These are phyloP conservation scores for Ustilago esculenta DNA, from an alignment of 1,284 basidiomycete genomes.

Conservation along the genomic window DNA sequence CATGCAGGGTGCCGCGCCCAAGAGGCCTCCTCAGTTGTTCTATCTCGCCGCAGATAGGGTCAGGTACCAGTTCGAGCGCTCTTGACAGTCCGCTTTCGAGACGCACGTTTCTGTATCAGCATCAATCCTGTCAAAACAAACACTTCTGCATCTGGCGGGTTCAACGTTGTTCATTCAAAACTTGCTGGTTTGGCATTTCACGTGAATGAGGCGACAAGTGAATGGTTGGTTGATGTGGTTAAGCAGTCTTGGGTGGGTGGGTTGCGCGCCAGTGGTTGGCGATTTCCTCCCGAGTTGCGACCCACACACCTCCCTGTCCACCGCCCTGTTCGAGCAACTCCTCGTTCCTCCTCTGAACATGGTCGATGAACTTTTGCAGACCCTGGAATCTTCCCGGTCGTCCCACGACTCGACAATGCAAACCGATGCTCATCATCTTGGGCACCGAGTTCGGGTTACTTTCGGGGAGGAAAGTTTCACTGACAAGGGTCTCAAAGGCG, in stretches of 20 bases:
- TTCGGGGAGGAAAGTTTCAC: conserved; percentile 58
- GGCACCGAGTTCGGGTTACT: conserved; percentile 51
- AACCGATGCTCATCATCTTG: conserved; percentile 69
- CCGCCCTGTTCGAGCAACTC: conserved; percentile 37
- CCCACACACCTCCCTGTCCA: conserved; percentile 66
- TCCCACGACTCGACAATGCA: conserved; percentile 69
- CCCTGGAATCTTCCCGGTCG: conserved; percentile 68
- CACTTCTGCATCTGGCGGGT: too few relatives aligned
- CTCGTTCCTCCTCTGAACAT: conserved; percentile 57
- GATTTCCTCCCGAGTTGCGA: conserved; percentile 68
- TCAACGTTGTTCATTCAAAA: too few relatives aligned
- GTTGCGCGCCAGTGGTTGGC: conserved; percentile 67
- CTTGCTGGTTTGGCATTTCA: too few relatives aligned
- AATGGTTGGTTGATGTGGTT: neutral
- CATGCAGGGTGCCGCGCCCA: conserved; percentile 4
- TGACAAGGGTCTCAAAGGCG: conserved; percentile 67
- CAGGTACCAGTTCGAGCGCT: conserved; percentile 52
- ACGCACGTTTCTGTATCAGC: too few relatives aligned
- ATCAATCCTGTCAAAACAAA: too few relatives aligned
- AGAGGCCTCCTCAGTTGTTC: conserved; percentile 44
- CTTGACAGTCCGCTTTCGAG: too few relatives aligned
- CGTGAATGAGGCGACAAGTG: too few relatives aligned
- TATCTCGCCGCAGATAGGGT: conserved; percentile 59
- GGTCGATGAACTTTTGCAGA: conserved; percentile 68
- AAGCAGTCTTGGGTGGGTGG: conserved; percentile 53